Conservation (phyloP, 257 asterid species). For the Nicotiana noctiflora region DNA sequence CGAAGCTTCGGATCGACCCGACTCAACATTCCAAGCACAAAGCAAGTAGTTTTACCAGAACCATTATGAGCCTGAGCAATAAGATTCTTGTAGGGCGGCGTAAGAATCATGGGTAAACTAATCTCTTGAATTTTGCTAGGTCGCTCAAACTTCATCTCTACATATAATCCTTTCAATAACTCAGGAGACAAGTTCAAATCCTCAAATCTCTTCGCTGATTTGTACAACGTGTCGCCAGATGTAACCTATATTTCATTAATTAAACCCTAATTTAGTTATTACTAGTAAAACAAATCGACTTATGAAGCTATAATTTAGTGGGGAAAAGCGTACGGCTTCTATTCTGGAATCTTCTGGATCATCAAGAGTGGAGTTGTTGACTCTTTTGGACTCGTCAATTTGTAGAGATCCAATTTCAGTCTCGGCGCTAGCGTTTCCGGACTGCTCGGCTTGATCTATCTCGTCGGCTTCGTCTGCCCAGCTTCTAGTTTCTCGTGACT, state of each 20-base stretch:
- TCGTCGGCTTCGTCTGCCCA: too few species aligned
- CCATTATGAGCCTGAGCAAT: conserved; percentile 99
- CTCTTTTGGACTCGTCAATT: too few species aligned
- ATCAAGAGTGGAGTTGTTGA: too few species aligned
- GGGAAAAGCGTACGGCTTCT: too few species aligned
- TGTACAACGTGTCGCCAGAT: conserved; percentile 64
- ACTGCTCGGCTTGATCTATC: too few species aligned
- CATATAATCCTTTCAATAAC: conserved; percentile 70
- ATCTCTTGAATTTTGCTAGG: conserved; percentile 83
- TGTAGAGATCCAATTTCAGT: too few species aligned
- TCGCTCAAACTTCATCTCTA: conserved; percentile 74
- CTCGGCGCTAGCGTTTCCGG: too few species aligned
- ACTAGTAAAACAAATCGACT: too few species aligned
- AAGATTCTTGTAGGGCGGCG: conserved; percentile 74
- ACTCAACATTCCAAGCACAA: conserved; percentile 95
- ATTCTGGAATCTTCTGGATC: too few species aligned
- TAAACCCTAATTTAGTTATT: not conserved
- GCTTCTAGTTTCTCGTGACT: too few species aligned
- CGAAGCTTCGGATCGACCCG: conserved; percentile 56
- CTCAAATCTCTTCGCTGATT: conserved; percentile 75
- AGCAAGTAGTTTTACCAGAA: conserved; percentile 95
- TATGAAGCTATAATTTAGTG: too few species aligned
- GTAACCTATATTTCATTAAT: conserved; percentile 44
- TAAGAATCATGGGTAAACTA: conserved; percentile 89
- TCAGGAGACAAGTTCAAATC: conserved; percentile 69